Percentiles rank a stretch among this genome's conserved stretches.
These are phyloP conservation scores for Suillus subaureus DNA, from an alignment of 768 basidiomycete species.

Conservation along the genomic window DNA sequence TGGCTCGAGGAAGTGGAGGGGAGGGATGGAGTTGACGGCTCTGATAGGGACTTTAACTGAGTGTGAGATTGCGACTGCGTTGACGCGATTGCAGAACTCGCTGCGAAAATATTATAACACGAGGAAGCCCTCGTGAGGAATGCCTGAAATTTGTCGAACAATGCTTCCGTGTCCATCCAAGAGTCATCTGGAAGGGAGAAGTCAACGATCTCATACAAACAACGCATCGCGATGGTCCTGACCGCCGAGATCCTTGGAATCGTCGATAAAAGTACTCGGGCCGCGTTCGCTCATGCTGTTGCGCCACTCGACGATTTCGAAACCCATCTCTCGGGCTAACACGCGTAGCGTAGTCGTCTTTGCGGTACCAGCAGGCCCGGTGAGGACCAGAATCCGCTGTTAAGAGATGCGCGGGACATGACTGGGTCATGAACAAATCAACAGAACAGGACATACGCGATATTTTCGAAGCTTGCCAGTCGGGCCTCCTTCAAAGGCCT, in stretches of 20 bases:
- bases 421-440: background rate
- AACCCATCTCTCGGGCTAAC: slow-evolving; percentile 70
- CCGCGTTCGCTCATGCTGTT: slow-evolving; percentile 61
- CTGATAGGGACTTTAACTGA: slow-evolving; percentile 5
- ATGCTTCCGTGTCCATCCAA: slow-evolving; percentile 24
- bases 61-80: background rate
- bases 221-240: background rate
- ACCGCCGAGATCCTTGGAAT: slow-evolving; percentile 14
- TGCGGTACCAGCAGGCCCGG: slow-evolving; percentile 87
- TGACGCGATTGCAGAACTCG: slow-evolving; percentile 1
- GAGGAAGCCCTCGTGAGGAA: slow-evolving; percentile 73
- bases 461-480: slow-evolving; percentile 70
- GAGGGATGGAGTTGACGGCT: slow-evolving; percentile 13
- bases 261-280: slow-evolving; percentile 24
- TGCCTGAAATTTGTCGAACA: slow-evolving; percentile 69
- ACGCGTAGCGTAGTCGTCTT: slow-evolving; percentile 88
- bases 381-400: slow-evolving; percentile 82
- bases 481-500: slow-evolving; percentile 71
- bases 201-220: background rate
- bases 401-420: background rate
- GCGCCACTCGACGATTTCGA: slow-evolving; percentile 87
- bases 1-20: slow-evolving; percentile 15
- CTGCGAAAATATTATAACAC: slow-evolving; percentile 55
- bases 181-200: slow-evolving; percentile 15
- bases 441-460: slow-evolving; percentile 50